A percentile compares a stretch with the other conserved stretches of the same genome.
Evolutionary conservation across 495 filamentous ascomycete genomes (phyloP).

Genomic region (Neurospora cerealis): DNA sequence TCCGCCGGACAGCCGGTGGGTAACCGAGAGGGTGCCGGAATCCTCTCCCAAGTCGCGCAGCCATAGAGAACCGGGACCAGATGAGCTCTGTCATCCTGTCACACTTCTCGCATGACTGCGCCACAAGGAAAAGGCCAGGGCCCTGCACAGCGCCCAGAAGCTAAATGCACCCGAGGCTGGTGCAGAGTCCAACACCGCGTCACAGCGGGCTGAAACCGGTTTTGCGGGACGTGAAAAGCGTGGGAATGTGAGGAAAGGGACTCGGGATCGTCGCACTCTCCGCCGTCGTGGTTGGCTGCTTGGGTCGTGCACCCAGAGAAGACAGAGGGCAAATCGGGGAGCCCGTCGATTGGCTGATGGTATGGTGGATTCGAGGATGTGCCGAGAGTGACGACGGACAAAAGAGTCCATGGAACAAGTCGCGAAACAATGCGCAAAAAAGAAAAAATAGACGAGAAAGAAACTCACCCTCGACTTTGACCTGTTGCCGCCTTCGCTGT

Average conservation of each 20-base stretch:
- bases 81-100: background rate
- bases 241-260: background rate
- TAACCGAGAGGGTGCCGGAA: background rate
- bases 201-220: background rate
- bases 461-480: conserved; percentile 84
- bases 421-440: conserved; percentile 16
- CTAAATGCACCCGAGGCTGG: background rate
- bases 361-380: background rate
- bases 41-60: background rate
- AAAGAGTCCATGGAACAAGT: conserved; percentile 15
- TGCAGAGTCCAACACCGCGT: background rate
- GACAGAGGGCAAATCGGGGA: background rate
- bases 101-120: background rate
- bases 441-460: conserved; percentile 5
- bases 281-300: background rate
- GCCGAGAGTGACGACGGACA: conserved; percentile 6
- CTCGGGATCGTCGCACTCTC: background rate
- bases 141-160: background rate
- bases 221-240: background rate
- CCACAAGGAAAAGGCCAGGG: background rate
- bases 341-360: background rate
- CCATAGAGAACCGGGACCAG: background rate
- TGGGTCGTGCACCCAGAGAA: background rate
- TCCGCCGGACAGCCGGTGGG: background rate
- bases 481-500: conserved; percentile 63